These are phyloP conservation scores for Yamadazyma dushanensis DNA, from an alignment of 1,139 yeast genomes.

Conservation along the genomic window DNA sequence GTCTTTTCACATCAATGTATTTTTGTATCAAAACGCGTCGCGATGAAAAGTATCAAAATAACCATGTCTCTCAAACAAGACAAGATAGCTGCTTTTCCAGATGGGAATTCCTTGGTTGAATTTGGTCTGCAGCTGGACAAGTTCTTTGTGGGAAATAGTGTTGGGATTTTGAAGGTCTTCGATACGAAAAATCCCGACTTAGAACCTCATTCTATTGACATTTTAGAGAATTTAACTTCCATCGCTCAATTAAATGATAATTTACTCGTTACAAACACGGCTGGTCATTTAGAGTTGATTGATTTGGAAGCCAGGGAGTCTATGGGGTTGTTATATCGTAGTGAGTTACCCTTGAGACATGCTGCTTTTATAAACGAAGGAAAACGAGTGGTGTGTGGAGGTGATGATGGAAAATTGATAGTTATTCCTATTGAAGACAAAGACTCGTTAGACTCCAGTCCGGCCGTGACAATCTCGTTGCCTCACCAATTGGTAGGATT, in stretches of 20 bases:
- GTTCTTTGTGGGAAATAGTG: conserved; percentile 51
- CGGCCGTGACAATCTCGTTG: conserved; percentile 25
- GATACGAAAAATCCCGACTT: conserved; percentile 43
- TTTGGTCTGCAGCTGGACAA: conserved; percentile 32
- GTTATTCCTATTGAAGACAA: conserved; percentile 48
- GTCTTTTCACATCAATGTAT: no score
- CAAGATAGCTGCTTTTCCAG: conserved; percentile 42
- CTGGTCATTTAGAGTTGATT: conserved; percentile 36
- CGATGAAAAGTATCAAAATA: background rate
- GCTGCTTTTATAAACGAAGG: conserved; percentile 71
- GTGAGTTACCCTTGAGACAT: conserved; percentile 67
- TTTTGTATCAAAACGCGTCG: conserved; percentile 8
- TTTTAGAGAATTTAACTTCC: conserved; percentile 42
- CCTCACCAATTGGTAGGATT: conserved; percentile 61
- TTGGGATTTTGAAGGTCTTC: conserved; percentile 53
- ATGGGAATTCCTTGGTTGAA: conserved; percentile 47
- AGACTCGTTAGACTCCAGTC: conserved; percentile 12
- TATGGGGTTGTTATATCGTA: conserved; percentile 32
- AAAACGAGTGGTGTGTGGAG: conserved; percentile 66
- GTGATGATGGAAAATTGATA: conserved; percentile 68
- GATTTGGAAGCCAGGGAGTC: conserved; percentile 23
- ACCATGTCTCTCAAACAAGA: conserved; percentile 12
- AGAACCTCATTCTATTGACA: conserved; percentile 58
- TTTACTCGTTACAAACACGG: conserved; percentile 31
- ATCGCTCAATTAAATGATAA: conserved; percentile 23